These are phyloP conservation scores for Silene noctiflora DNA, from an alignment of 179 eudicot species.

Conservation along the genomic window DNA sequence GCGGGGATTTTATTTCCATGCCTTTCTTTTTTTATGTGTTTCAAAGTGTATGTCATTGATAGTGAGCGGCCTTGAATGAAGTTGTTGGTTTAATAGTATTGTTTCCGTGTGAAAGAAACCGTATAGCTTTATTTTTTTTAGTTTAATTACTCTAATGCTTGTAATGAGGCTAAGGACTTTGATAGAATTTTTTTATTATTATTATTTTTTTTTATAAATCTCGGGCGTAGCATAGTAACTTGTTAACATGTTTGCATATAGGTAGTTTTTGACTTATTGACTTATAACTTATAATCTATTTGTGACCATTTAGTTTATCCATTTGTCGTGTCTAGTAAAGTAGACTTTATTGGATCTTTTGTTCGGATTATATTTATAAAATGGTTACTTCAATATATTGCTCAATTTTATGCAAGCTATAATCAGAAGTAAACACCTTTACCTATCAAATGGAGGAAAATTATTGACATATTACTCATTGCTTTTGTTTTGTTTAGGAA, in stretches of 20 bases:
- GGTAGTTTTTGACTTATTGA: background rate
- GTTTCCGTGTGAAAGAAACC: background rate
- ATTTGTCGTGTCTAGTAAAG: background rate
- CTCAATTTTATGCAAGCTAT: background rate
- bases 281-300: background rate
- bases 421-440: background rate
- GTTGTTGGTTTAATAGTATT: conserved; percentile 1
- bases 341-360: background rate
- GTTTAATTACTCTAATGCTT: background rate
- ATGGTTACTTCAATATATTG: background rate
- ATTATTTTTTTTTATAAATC: background rate
- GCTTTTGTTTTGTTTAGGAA: conserved; percentile 49
- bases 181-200: background rate
- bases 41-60: background rate
- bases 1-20: background rate
- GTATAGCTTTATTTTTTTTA: background rate
- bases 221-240: background rate
- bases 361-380: too few species aligned
- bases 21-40: background rate
- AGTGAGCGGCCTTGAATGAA: background rate
- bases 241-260: background rate
- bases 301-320: background rate
- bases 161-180: background rate
- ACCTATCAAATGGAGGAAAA: background rate
- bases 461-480: conserved; percentile 3